A percentile compares a stretch with the other conserved stretches of the same genome.
These are phyloP conservation scores for Eutrema yunnanense DNA, from an alignment of 345 rosid species.

Conservation along the genomic window DNA sequence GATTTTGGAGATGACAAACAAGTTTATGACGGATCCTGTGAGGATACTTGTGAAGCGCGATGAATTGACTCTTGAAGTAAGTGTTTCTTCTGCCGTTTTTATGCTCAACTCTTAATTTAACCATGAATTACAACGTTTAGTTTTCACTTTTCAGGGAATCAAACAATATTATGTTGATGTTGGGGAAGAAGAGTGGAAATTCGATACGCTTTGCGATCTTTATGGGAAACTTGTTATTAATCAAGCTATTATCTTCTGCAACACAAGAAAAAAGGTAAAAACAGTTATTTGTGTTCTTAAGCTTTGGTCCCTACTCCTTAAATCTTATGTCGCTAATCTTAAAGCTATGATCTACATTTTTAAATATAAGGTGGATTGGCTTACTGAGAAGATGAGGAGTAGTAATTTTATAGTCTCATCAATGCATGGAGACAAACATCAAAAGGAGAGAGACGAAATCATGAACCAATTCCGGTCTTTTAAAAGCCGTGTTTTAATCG, in stretches of 20 bases:
- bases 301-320: not conserved
- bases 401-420: conserved; percentile 84
- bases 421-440: conserved; percentile 99
- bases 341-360: not conserved
- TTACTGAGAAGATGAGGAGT: conserved; percentile 90
- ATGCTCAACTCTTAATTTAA: not conserved
- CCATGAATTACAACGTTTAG: not conserved
- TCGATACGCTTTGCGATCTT: conserved; percentile 91
- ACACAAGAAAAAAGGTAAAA: conserved; percentile 79
- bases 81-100: not conserved
- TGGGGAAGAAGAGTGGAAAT: conserved; percentile 97
- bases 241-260: conserved; percentile 96
- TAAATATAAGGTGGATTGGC: conserved; percentile 87
- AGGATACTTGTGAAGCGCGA: conserved; percentile 94
- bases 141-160: conserved; percentile 47
- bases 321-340: not conserved
- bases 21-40: conserved; percentile 96
- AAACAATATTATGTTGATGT: conserved; percentile 88
- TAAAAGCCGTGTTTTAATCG: conserved; percentile 78
- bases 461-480: conserved; percentile 78
- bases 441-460: conserved; percentile 90
- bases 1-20: conserved; percentile 86
- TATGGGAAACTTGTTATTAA: conserved; percentile 88
- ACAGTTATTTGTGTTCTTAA: not conserved
- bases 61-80: conserved; percentile 84